A percentile compares a stretch with the other conserved stretches of the same genome.
phyloP scores from a whole-genome alignment of 495 filamentous ascomycete species.

The Podospora sp. region DNA sequence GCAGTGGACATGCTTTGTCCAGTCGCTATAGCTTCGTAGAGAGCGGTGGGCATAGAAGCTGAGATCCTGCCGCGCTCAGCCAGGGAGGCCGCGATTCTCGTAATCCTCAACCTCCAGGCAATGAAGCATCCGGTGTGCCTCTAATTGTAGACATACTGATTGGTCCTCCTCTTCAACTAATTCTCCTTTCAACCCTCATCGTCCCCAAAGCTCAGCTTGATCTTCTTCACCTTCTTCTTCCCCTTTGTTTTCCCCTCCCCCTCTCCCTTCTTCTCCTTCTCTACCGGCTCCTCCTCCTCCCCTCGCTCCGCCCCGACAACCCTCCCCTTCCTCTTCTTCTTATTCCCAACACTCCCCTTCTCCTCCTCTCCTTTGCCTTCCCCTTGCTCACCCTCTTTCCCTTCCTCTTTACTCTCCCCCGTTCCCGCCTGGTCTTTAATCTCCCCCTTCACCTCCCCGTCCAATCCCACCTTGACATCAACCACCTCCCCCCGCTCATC shows the following conservation, averaged over 20 bases:
- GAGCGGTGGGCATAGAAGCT: too few relatives aligned
- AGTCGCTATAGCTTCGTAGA: too few relatives aligned
- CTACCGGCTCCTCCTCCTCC: slow-evolving; percentile 20
- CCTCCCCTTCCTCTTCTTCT: slow-evolving; percentile 11
- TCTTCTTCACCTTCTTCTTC: slow-evolving; percentile 59
- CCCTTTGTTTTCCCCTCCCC: slow-evolving; percentile 5
- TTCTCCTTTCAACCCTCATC: slow-evolving; percentile 42
- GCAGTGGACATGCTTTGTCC: too few relatives aligned
- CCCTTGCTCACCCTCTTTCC: slow-evolving; percentile 20
- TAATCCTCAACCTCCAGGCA: too few relatives aligned
- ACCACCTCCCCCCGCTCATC: slow-evolving; percentile 51
- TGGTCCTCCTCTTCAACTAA: not conserved
- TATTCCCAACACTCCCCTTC: slow-evolving; percentile 16
- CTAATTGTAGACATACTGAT: not conserved
- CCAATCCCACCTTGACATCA: not conserved
- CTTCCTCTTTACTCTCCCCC: slow-evolving; percentile 28
- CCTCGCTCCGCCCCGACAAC: slow-evolving; percentile 27
- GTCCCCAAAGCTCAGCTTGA: slow-evolving; percentile 62
- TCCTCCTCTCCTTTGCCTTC: slow-evolving; percentile 15
- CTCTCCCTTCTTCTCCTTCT: slow-evolving; percentile 22
- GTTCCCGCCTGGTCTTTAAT: slow-evolving; percentile 34
- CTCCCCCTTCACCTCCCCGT: not conserved
- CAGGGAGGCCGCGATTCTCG: too few relatives aligned
- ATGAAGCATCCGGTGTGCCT: too few relatives aligned
- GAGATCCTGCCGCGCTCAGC: too few relatives aligned